These are phyloP conservation scores for Stromatinia cepivora DNA, from an alignment of 2,329 filamentous ascomycete species.

Conservation along the genomic window DNA sequence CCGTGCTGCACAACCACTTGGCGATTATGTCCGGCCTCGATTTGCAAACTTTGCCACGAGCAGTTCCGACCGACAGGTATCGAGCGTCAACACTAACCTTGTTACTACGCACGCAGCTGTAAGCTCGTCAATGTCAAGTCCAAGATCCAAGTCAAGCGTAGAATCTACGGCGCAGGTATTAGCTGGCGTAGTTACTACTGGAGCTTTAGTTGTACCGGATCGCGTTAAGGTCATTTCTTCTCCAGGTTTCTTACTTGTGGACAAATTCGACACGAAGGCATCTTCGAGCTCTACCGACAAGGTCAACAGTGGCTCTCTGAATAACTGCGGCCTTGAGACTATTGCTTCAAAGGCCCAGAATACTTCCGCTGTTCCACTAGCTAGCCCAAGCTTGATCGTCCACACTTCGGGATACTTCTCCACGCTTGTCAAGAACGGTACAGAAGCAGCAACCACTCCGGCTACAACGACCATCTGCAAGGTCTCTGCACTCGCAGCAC, in stretches of 20 bases:
- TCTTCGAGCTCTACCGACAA: background rate
- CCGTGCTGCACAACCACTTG: background rate
- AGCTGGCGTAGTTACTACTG: background rate
- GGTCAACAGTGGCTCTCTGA: background rate
- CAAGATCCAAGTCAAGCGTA: background rate
- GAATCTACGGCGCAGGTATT: background rate
- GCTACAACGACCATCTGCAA: background rate
- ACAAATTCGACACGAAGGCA: background rate
- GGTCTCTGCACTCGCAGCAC: background rate
- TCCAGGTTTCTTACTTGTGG: background rate
- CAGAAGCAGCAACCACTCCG: background rate
- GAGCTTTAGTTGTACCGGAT: background rate
- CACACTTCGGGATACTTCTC: background rate
- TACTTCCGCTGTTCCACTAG: background rate
- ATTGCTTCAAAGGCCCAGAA: background rate
- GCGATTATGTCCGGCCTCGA: background rate
- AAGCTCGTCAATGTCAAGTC: background rate
- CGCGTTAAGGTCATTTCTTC: background rate
- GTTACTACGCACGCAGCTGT: background rate
- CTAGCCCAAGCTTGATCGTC: background rate
- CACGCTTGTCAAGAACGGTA: background rate
- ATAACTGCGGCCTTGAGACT: background rate
- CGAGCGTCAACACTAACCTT: no score
- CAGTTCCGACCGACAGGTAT: background rate
- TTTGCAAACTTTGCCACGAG: background rate